A percentile compares a stretch with the other conserved stretches of the same genome.
Conservation (phyloP, 108 stramenopile species). For the Bacterosira constricta region DNA sequence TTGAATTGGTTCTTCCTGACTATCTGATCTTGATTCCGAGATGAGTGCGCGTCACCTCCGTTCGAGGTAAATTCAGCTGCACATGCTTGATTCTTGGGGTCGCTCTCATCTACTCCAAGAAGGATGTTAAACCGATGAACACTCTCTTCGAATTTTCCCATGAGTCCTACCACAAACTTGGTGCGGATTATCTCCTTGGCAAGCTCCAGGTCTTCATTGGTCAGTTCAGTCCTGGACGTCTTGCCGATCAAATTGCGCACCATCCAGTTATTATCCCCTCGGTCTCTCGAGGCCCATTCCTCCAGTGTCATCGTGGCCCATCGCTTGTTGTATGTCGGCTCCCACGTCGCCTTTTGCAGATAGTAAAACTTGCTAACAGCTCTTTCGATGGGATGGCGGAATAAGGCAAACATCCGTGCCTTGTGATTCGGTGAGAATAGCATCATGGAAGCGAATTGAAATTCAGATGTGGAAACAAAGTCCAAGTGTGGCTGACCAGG, state of each 20-base stretch:
- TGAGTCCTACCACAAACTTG: constrained; percentile 44
- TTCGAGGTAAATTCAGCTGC: constrained; percentile 18
- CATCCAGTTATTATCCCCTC: constrained; percentile 52
- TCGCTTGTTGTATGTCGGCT: constrained; percentile 41
- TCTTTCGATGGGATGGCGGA: constrained; percentile 52
- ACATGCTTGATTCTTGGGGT: constrained; percentile 19
- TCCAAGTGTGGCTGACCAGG: constrained; percentile 23
- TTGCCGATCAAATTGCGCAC: constrained; percentile 41
- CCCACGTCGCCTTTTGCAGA: constrained; percentile 35
- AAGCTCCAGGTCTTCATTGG: constrained; percentile 33
- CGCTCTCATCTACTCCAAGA: constrained; percentile 34
- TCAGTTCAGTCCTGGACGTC: constrained; percentile 7
- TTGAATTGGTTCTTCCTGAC: constrained; percentile 37
- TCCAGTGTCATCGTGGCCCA: constrained; percentile 39
- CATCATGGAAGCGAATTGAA: constrained; percentile 35
- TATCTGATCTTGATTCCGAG: not conserved
- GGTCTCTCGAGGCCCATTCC: constrained; percentile 33
- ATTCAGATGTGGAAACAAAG: constrained; percentile 40
- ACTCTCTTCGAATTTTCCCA: constrained; percentile 40
- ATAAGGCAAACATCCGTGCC: constrained; percentile 42
- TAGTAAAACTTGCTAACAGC: constrained; percentile 50
- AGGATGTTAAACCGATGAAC: constrained; percentile 46
- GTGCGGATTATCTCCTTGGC: constrained; percentile 50
- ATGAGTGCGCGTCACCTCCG: not conserved
- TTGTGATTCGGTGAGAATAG: constrained; percentile 36